These are phyloP conservation scores for Eustoma russellianum DNA, from an alignment of 257 asterid genomes.

Conservation along the genomic window DNA sequence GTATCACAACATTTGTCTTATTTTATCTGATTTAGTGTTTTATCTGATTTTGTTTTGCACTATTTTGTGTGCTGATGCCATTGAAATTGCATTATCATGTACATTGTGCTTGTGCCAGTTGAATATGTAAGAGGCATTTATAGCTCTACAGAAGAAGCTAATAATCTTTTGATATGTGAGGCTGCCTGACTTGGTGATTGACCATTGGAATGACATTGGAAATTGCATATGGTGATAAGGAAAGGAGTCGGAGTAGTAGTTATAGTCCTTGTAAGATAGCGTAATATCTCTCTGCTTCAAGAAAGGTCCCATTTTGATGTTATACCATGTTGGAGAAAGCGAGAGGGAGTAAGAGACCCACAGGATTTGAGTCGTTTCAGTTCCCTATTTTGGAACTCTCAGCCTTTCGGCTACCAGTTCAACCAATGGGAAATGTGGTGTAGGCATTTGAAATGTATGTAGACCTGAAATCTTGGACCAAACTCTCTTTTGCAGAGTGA, in stretches of 20 bases:
- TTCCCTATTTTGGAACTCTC: too few relatives aligned
- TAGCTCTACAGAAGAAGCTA: background rate
- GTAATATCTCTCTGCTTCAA: too few relatives aligned
- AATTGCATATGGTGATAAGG: background rate
- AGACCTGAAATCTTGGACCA: too few relatives aligned
- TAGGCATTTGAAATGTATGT: background rate
- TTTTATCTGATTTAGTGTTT: background rate
- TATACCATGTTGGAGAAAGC: too few relatives aligned
- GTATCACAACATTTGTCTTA: slow-evolving; percentile 22
- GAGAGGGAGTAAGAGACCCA: too few relatives aligned
- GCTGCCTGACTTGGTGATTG: slow-evolving; percentile 1
- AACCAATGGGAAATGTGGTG: too few relatives aligned
- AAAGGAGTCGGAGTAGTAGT: too few relatives aligned
- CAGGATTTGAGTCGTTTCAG: too few relatives aligned
- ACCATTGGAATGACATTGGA: background rate
- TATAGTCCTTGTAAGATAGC: too few relatives aligned
- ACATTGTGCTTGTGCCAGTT: background rate
- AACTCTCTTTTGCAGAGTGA: too few relatives aligned
- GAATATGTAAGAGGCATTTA: background rate
- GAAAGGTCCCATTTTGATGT: too few relatives aligned
- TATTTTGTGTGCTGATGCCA: too few relatives aligned
- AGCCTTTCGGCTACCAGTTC: background rate
- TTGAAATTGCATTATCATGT: background rate
- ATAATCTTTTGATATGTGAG: background rate
- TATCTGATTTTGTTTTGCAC: background rate